Conservation (phyloP, 1,284 basidiomycete species). For the Melampsora americana region DNA sequence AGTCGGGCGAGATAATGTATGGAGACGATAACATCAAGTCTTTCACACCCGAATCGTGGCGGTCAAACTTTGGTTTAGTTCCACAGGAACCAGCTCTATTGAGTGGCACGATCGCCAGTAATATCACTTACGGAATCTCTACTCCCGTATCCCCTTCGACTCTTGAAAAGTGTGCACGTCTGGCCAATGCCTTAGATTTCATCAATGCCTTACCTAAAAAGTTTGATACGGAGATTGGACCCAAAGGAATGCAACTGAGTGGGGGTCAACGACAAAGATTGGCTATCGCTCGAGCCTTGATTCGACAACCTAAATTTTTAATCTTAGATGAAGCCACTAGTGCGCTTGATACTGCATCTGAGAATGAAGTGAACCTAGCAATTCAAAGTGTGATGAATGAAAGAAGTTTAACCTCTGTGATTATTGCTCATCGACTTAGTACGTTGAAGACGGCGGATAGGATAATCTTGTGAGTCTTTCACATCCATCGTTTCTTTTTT, state of each 20-base stretch:
- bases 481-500: slow-evolving; percentile 65
- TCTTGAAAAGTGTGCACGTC: slow-evolving; percentile 78
- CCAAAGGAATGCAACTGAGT: slow-evolving; percentile 55
- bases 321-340: slow-evolving; percentile 59
- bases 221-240: slow-evolving; percentile 65
- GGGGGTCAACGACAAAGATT: slow-evolving; percentile 59
- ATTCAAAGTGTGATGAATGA: slow-evolving; percentile 77
- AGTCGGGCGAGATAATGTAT: slow-evolving; percentile 62
- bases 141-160: slow-evolving; percentile 68
- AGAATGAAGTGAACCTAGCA: slow-evolving; percentile 77
- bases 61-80: slow-evolving; percentile 78
- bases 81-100: slow-evolving; percentile 61
- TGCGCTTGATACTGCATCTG: slow-evolving; percentile 82
- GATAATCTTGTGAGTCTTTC: slow-evolving; percentile 23
- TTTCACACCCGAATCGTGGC: slow-evolving; percentile 79
- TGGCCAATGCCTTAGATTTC: slow-evolving; percentile 87
- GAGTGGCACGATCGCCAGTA: slow-evolving; percentile 83
- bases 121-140: slow-evolving; percentile 82
- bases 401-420: slow-evolving; percentile 75
- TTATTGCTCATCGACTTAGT: slow-evolving; percentile 72
- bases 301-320: slow-evolving; percentile 58
- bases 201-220: slow-evolving; percentile 85
- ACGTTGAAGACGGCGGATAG: slow-evolving; percentile 39
- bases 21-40: slow-evolving; percentile 68
- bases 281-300: slow-evolving; percentile 58